Conservation (phyloP, 805 yeast genomes). For the Isabelozyma heimii region DNA sequence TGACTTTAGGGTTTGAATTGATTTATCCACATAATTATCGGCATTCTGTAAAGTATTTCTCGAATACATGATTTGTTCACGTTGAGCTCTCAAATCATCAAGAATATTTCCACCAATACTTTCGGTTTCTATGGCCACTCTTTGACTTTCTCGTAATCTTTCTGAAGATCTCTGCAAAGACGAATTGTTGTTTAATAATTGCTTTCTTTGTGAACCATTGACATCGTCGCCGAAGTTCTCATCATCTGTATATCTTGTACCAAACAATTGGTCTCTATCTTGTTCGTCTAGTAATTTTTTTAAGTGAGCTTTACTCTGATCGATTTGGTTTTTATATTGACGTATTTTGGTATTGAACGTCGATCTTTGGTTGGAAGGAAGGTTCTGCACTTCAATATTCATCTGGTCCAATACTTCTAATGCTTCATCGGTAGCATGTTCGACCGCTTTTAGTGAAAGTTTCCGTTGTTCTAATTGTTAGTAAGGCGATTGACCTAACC, state of each 20-base stretch:
- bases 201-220: slow-evolving; percentile 72
- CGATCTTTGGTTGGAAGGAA: slow-evolving; percentile 74
- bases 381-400: slow-evolving; percentile 79
- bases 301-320: slow-evolving; percentile 53
- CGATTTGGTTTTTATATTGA: slow-evolving; percentile 60
- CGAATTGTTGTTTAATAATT: slow-evolving; percentile 72
- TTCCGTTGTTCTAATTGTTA: slow-evolving; percentile 47
- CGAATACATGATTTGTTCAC: slow-evolving; percentile 87
- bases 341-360: slow-evolving; percentile 73
- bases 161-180: slow-evolving; percentile 80
- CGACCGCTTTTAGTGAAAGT: slow-evolving; percentile 56
- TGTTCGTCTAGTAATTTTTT: slow-evolving; percentile 62
- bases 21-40: slow-evolving; percentile 87
- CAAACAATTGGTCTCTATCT: slow-evolving; percentile 73
- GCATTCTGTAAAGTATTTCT: slow-evolving; percentile 87
- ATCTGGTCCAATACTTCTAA: slow-evolving; percentile 81
- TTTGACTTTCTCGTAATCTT: slow-evolving; percentile 79
- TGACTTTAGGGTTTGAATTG: slow-evolving; percentile 77
- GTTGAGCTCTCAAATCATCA: slow-evolving; percentile 83
- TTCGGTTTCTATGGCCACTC: slow-evolving; percentile 92
- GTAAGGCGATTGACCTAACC: slow-evolving; percentile 5
- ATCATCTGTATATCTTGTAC: slow-evolving; percentile 44
- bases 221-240: slow-evolving; percentile 31
- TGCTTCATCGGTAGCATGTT: slow-evolving; percentile 73
- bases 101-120: slow-evolving; percentile 86